phyloP scores from a whole-genome alignment of 202 grass and related monocot genomes.

The Schoenoplectus tabernaemontani region DNA sequence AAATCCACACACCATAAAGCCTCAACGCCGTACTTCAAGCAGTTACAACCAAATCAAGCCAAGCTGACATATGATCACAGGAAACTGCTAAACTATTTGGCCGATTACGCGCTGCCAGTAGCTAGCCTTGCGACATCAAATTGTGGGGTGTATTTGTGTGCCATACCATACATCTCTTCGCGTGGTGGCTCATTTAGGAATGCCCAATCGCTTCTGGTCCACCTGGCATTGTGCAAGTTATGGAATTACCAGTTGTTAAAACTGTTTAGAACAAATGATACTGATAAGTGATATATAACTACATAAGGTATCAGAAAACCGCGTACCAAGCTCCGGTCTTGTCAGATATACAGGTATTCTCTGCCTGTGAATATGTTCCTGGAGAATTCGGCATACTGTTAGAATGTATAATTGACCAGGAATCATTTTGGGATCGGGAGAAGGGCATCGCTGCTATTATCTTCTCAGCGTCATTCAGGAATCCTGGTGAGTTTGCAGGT shows the following conservation, averaged over 20 bases:
- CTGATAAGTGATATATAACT: neutral
- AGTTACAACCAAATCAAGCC: neutral
- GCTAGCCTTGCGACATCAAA: conserved; percentile 38
- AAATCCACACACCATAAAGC: neutral
- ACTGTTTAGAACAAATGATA: neutral
- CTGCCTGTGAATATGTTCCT: neutral
- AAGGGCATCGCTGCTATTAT: neutral
- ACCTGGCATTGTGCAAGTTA: conserved; percentile 36
- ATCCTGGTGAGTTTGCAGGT: conserved; percentile 15
- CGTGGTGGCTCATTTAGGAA: conserved; percentile 71
- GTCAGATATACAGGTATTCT: neutral
- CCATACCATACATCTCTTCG: conserved; percentile 20
- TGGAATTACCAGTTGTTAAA: neutral
- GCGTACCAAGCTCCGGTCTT: conserved; percentile 23
- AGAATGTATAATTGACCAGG: neutral
- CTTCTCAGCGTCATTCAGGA: neutral
- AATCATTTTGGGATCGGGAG: neutral
- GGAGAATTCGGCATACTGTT: conserved; percentile 6
- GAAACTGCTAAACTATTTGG: neutral
- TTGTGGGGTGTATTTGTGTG: conserved; percentile 42
- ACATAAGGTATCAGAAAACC: neutral
- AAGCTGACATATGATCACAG: neutral
- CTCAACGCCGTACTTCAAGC: neutral
- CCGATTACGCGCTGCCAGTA: conserved; percentile 24
- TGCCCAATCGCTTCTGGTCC: conserved; percentile 78